Conservation (phyloP, 176 grass and related monocot species). For the Eleusine coracana region DNA sequence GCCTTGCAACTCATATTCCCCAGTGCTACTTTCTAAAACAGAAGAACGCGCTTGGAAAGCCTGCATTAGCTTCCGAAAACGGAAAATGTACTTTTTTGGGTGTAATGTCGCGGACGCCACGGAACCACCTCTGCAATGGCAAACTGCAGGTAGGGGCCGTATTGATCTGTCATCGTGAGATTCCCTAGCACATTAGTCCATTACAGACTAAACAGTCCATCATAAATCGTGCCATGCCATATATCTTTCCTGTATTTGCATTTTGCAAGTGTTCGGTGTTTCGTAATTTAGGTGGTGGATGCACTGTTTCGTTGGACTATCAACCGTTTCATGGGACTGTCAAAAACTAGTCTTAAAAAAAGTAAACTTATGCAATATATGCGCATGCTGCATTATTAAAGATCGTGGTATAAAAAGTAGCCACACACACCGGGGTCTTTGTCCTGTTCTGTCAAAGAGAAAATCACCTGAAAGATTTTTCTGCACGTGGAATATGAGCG, state of each 20-base stretch:
- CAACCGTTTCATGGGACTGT: background rate
- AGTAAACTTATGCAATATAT: background rate
- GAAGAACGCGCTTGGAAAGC: background rate
- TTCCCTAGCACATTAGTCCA: background rate
- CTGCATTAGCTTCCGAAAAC: background rate
- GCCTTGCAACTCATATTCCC: background rate
- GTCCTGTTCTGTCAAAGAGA: too few relatives aligned
- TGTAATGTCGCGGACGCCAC: background rate
- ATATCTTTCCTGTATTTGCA: background rate
- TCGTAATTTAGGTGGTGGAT: background rate
- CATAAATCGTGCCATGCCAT: background rate
- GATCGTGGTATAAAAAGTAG: background rate
- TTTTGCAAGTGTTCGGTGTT: background rate
- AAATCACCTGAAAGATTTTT: too few relatives aligned
- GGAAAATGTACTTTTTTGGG: background rate
- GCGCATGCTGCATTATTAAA: background rate
- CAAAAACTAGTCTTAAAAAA: background rate
- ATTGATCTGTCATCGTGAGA: slow-evolving; percentile 1
- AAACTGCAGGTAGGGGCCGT: background rate
- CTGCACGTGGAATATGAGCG: too few relatives aligned
- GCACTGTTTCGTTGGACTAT: too few relatives aligned
- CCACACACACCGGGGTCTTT: too few relatives aligned
- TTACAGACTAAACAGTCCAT: background rate
- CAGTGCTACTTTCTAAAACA: background rate
- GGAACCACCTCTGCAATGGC: background rate